phyloP scores from a whole-genome alignment of 2,329 filamentous ascomycete species.

The Colletotrichum sansevieriae region DNA sequence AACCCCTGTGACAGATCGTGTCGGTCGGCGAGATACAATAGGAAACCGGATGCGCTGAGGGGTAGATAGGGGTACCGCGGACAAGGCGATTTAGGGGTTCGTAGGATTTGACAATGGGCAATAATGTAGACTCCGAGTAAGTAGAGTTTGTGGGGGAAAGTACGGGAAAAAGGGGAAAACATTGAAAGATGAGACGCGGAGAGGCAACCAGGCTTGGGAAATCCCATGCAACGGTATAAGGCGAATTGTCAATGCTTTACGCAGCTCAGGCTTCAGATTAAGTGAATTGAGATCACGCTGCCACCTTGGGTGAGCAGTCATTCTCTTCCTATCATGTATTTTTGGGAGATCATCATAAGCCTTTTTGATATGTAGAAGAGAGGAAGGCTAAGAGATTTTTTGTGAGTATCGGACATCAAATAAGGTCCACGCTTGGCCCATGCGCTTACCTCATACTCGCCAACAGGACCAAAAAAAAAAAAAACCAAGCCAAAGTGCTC shows the following conservation, averaged over 20 bases:
- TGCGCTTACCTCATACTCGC: conserved; percentile 22
- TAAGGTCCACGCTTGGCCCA: conserved; percentile 23
- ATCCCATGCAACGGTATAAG: conserved; percentile 13
- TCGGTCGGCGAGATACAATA: neutral
- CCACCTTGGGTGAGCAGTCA: conserved; percentile 65
- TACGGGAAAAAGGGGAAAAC: conserved; percentile 23
- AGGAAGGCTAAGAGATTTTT: conserved; percentile 44
- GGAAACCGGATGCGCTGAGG: neutral
- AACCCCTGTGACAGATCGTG: neutral
- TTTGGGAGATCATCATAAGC: conserved; percentile 72
- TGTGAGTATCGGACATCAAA: conserved; percentile 39
- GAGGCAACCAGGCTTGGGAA: conserved; percentile 5
- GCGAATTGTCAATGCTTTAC: conserved; percentile 25
- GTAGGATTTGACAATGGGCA: conserved; percentile 5
- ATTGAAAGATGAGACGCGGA: conserved; percentile 38
- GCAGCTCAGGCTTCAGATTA: conserved; percentile 69
- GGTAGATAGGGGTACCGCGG: neutral
- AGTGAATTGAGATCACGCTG: conserved; percentile 71
- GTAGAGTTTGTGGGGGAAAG: conserved; percentile 3
- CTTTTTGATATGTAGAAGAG: conserved; percentile 52
- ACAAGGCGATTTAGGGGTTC: neutral
- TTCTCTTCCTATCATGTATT: conserved; percentile 77
- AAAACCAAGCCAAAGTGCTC: conserved; percentile 3
- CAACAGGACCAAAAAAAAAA: neutral
- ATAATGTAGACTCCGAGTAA: conserved; percentile 6